Conservation (phyloP, 176 grass and related monocot species). For the Alloteropsis semialata region DNA sequence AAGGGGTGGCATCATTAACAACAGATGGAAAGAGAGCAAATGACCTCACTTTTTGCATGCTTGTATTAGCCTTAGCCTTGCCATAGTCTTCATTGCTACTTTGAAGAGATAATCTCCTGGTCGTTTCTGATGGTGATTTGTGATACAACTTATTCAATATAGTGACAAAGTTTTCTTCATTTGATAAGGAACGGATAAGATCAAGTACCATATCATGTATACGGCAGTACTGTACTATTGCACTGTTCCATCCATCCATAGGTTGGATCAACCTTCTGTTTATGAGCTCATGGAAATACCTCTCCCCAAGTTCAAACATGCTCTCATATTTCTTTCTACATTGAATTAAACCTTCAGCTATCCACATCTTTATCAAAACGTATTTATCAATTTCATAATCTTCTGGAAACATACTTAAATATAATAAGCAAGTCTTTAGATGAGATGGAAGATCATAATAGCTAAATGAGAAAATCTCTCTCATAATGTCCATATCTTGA, state of each 20-base stretch:
- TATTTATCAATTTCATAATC: neutral
- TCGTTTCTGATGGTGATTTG: too few relatives aligned
- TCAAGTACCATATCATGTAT: neutral
- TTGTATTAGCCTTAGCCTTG: neutral
- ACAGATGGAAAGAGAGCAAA: too few relatives aligned
- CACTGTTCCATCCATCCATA: neutral
- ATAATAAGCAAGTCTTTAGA: neutral
- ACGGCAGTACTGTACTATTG: neutral
- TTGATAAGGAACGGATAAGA: neutral
- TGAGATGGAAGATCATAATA: neutral
- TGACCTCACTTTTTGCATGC: too few relatives aligned
- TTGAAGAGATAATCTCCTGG: neutral
- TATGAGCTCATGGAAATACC: neutral
- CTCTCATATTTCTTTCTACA: neutral
- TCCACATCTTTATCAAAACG: neutral
- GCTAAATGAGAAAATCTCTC: neutral
- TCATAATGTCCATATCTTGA: neutral
- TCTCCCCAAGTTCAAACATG: too few relatives aligned
- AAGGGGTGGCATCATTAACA: too few relatives aligned
- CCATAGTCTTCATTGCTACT: too few relatives aligned
- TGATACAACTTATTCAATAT: neutral
- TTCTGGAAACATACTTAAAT: neutral
- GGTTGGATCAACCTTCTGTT: neutral
- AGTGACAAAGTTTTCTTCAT: neutral
- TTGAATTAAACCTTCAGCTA: neutral